Evolutionary conservation across 2,329 filamentous ascomycete genomes (phyloP).

Genomic region (Paraphoma chrysanthemicola): DNA sequence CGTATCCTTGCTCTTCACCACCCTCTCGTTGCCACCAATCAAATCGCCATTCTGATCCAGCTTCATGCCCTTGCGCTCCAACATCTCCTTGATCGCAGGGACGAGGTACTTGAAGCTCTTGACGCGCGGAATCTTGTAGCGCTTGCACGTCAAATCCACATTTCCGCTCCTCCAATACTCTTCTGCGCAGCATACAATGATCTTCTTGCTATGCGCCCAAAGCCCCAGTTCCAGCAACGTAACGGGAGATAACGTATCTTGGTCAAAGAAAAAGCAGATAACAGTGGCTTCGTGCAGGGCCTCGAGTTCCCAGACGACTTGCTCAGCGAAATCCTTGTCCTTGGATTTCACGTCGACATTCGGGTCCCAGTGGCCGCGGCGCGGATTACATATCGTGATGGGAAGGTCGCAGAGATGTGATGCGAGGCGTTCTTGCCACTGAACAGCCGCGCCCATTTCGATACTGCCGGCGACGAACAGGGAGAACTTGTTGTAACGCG

Average conservation of each 20-base stretch:
- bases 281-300: constrained; percentile 62
- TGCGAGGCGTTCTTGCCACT: constrained; percentile 62
- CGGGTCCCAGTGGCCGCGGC: constrained; percentile 63
- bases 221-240: constrained; percentile 69
- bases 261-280: constrained; percentile 65
- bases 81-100: constrained; percentile 41
- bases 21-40: not conserved
- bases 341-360: constrained; percentile 56
- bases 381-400: constrained; percentile 65
- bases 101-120: constrained; percentile 52
- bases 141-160: constrained; percentile 63
- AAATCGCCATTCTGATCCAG: constrained; percentile 23
- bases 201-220: constrained; percentile 53
- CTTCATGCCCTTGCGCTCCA: constrained; percentile 37
- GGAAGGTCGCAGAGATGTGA: constrained; percentile 50
- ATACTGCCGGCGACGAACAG: constrained; percentile 69
- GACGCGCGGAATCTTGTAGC: constrained; percentile 55
- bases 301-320: constrained; percentile 68
- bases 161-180: constrained; percentile 67
- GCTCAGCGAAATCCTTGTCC: constrained; percentile 56
- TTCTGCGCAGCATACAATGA: constrained; percentile 61
- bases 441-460: constrained; percentile 50
- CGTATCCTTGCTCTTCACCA: not conserved
- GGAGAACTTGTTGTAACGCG: constrained; percentile 37
- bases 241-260: constrained; percentile 61